Conservation (phyloP, 257 asterid genomes). For the Leonotis leonurus region DNA sequence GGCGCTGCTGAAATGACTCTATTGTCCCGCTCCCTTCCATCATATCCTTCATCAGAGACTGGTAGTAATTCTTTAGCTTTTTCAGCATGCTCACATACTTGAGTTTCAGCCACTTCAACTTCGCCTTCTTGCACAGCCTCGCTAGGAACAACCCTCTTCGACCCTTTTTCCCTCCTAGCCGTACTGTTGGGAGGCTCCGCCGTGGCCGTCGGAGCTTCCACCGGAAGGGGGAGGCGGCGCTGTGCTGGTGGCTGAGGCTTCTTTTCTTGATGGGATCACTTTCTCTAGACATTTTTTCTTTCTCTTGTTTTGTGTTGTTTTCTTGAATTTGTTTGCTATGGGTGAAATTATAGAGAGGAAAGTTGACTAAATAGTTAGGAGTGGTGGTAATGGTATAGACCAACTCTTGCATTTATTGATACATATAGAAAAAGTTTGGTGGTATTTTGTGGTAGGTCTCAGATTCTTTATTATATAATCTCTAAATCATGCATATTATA, state of each 20-base stretch:
- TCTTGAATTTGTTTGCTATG: too few relatives aligned
- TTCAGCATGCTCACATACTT: conserved; percentile 37
- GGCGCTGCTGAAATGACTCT: conserved; percentile 50
- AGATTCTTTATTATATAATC: too few relatives aligned
- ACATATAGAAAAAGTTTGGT: neutral
- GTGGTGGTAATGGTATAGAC: neutral
- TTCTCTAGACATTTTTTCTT: conserved; percentile 30
- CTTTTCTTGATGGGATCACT: conserved; percentile 5
- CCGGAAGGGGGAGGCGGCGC: conserved; percentile 22
- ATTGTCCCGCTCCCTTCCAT: conserved; percentile 34
- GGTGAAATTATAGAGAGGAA: neutral
- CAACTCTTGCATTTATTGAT: neutral
- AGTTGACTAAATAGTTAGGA: conserved; percentile 5
- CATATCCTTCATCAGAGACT: conserved; percentile 32
- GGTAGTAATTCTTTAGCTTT: conserved; percentile 40
- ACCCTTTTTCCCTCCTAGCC: conserved; percentile 46
- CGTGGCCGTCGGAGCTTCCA: conserved; percentile 39
- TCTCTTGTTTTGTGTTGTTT: neutral
- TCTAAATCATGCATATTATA: too few relatives aligned
- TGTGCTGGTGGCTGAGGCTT: conserved; percentile 8
- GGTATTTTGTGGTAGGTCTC: too few relatives aligned
- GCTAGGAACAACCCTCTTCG: conserved; percentile 39
- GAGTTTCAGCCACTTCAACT: conserved; percentile 34
- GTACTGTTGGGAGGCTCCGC: conserved; percentile 41
- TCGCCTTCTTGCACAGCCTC: conserved; percentile 40